These are phyloP conservation scores for Globisporangium cederbergense DNA, from an alignment of 352 stramenopile species.

Conservation along the genomic window DNA sequence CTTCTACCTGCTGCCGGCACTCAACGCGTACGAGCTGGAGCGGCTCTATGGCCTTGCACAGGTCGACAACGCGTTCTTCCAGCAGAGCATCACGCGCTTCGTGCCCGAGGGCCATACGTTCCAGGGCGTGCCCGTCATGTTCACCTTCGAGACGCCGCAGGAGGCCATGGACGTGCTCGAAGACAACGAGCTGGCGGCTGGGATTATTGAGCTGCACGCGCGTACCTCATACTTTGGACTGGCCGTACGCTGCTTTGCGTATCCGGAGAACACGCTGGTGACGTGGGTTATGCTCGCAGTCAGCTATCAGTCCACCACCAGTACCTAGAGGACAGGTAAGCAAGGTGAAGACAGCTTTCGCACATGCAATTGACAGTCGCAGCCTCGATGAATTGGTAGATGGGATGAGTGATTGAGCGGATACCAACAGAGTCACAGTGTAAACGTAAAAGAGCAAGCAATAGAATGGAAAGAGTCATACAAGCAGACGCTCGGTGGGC, in stretches of 20 bases:
- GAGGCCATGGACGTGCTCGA: conserved; percentile 45
- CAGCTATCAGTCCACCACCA: conserved; percentile 40
- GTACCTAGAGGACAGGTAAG: background rate
- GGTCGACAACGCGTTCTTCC: conserved; percentile 81
- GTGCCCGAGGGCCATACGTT: conserved; percentile 83
- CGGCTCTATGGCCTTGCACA: conserved; percentile 57
- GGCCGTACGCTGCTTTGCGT: conserved; percentile 72
- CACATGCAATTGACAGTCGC: background rate
- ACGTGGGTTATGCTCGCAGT: conserved; percentile 86
- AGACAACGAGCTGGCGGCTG: conserved; percentile 38
- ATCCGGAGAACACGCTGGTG: conserved; percentile 62
- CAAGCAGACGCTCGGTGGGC: background rate
- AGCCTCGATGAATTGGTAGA: background rate
- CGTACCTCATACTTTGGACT: conserved; percentile 65
- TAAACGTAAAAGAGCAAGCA: background rate
- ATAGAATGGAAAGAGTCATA: background rate
- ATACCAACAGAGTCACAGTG: conserved; percentile 6
- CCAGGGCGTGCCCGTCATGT: conserved; percentile 77
- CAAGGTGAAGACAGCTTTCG: background rate
- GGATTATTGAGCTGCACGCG: conserved; percentile 65
- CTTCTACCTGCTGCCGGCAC: conserved; percentile 79
- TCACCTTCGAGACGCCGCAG: conserved; percentile 29
- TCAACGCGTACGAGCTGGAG: conserved; percentile 87
- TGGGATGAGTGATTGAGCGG: background rate
- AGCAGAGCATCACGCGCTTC: conserved; percentile 73